Percentiles rank a stretch among this genome's conserved stretches.
phyloP scores from a whole-genome alignment of 177 flowering plant genomes.

The Tripterygium wilfordii region DNA sequence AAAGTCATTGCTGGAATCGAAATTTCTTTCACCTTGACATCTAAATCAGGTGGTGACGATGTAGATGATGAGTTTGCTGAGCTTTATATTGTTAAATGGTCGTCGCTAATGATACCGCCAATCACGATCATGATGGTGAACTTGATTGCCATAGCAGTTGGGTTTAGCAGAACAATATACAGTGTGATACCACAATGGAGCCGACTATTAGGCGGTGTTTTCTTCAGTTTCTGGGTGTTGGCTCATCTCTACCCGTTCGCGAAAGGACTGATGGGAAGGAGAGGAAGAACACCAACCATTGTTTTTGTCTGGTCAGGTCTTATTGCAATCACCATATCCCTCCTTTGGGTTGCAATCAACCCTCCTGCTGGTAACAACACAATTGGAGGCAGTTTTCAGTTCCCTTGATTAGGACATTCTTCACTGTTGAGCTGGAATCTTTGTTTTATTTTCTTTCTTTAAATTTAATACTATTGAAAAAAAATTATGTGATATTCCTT shows the following conservation, averaged over 20 bases:
- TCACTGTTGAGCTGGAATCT: background rate
- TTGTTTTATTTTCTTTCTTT: constrained; percentile 3
- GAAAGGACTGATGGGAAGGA: constrained; percentile 53
- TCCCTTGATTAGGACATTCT: constrained; percentile 26
- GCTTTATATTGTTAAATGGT: constrained; percentile 51
- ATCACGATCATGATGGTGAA: constrained; percentile 49
- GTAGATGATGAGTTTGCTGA: constrained; percentile 52
- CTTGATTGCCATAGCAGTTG: constrained; percentile 48
- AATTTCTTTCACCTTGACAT: constrained; percentile 53
- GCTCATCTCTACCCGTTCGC: constrained; percentile 61
- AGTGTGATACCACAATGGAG: constrained; percentile 50
- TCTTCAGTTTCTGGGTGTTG: constrained; percentile 63
- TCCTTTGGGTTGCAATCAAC: constrained; percentile 48
- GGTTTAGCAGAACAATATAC: constrained; percentile 47
- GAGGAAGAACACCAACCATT: constrained; percentile 55
- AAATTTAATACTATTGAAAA: too few species aligned
- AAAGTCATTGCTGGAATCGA: constrained; percentile 56
- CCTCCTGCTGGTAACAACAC: constrained; percentile 32
- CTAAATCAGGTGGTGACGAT: constrained; percentile 55
- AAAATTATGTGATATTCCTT: too few species aligned
- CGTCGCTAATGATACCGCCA: constrained; percentile 55
- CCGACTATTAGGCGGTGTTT: constrained; percentile 44
- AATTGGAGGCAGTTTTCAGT: constrained; percentile 37
- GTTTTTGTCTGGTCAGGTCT: constrained; percentile 60
- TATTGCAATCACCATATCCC: constrained; percentile 50